phyloP scores from a whole-genome alignment of 345 rosid species.

The Pistacia integerrima region DNA sequence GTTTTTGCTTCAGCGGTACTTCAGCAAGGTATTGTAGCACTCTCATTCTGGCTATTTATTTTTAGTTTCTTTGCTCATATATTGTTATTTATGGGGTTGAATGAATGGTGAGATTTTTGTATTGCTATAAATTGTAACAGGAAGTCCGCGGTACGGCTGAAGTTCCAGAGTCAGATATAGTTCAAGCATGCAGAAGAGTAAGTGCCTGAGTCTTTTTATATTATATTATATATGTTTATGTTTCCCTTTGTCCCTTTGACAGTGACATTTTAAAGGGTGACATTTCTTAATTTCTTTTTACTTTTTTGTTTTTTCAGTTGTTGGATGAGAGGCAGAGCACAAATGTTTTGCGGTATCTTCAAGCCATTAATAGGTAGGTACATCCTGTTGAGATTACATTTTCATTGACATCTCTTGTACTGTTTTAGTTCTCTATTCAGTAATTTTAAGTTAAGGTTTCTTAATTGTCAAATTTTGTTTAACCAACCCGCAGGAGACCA shows the following conservation, averaged over 20 bases:
- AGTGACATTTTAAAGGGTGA: not conserved
- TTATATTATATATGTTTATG: not conserved
- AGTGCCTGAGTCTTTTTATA: slow-evolving; percentile 17
- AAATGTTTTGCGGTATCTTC: slow-evolving; percentile 67
- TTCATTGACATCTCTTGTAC: not conserved
- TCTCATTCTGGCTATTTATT: not conserved
- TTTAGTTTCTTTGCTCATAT: not conserved
- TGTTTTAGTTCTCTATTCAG: not conserved
- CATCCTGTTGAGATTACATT: not conserved
- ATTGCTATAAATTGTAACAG: slow-evolving; percentile 39
- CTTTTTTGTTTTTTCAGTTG: slow-evolving; percentile 43
- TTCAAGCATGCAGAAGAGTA: slow-evolving; percentile 88
- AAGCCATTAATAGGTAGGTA: slow-evolving; percentile 60
- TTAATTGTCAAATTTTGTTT: slow-evolving; percentile 10
- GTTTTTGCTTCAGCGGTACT: slow-evolving; percentile 79
- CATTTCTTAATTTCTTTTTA: slow-evolving; percentile 2
- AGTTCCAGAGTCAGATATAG: slow-evolving; percentile 90
- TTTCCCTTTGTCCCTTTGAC: not conserved
- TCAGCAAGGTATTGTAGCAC: slow-evolving; percentile 74
- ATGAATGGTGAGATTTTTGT: slow-evolving; percentile 16
- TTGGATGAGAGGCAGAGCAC: slow-evolving; percentile 85
- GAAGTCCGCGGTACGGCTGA: slow-evolving; percentile 86
- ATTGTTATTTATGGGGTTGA: not conserved
- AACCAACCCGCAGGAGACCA: slow-evolving; percentile 60
- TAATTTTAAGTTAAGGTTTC: not conserved